Evolutionary conservation across 2,329 filamentous ascomycete species (phyloP).

Genomic region (Zymoseptoria crescenta): DNA sequence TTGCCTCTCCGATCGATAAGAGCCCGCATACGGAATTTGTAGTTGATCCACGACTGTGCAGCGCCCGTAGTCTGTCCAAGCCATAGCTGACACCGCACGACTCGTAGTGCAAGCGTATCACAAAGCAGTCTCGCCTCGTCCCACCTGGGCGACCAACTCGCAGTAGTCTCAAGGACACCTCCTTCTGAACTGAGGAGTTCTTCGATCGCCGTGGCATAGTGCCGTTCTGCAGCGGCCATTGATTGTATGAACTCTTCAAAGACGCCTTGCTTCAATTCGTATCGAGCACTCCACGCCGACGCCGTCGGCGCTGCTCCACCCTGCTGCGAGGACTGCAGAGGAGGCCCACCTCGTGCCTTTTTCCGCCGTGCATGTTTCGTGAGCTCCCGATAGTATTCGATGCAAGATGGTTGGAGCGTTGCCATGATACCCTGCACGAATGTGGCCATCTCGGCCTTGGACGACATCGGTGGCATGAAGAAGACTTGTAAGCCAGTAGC

Average conservation of each 20-base stretch:
- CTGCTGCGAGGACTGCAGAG: constrained; percentile 77
- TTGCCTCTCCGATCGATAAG: constrained; percentile 76
- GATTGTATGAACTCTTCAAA: constrained; percentile 92
- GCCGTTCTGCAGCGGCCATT: constrained; percentile 76
- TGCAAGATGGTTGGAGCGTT: constrained; percentile 62
- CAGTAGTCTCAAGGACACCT: constrained; percentile 72
- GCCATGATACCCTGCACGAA: constrained; percentile 67
- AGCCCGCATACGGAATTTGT: constrained; percentile 65
- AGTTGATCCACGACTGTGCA: constrained; percentile 70
- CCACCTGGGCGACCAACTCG: constrained; percentile 83
- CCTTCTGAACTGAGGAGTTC: constrained; percentile 67
- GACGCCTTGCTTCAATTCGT: constrained; percentile 86
- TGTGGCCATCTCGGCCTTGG: constrained; percentile 61
- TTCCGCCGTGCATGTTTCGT: constrained; percentile 90
- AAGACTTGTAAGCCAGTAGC: constrained; percentile 78
- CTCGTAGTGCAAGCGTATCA: constrained; percentile 72
- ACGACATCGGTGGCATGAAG: constrained; percentile 68
- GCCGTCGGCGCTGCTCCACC: constrained; percentile 75
- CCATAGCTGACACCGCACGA: constrained; percentile 76
- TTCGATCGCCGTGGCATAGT: constrained; percentile 82
- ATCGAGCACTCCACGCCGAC: constrained; percentile 85
- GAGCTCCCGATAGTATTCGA: constrained; percentile 90
- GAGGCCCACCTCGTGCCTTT: constrained; percentile 66
- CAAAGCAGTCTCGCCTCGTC: constrained; percentile 85
- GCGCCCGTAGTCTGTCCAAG: constrained; percentile 70